phyloP scores from a whole-genome alignment of 768 basidiomycete genomes.

The Hericium erinaceus region DNA sequence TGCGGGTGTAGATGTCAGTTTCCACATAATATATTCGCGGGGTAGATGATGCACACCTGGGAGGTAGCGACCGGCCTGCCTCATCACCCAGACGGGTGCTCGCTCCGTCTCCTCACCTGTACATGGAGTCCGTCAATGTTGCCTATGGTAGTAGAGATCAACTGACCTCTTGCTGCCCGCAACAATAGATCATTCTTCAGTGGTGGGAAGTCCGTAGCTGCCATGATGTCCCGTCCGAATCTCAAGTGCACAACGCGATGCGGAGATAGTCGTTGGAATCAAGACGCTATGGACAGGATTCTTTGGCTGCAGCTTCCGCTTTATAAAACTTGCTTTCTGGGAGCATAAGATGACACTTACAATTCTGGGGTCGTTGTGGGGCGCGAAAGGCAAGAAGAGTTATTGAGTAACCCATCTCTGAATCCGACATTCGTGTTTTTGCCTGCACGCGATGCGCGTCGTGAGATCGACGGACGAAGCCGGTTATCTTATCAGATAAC shows the following conservation, averaged over 20 bases:
- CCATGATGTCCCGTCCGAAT: neutral
- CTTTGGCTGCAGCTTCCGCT: neutral
- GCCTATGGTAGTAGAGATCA: neutral
- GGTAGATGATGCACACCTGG: conserved; percentile 49
- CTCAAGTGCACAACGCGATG: neutral
- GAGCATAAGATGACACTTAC: neutral
- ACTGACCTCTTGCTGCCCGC: conserved; percentile 73
- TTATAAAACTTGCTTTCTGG: neutral
- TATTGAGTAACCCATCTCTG: neutral
- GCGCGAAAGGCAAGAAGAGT: neutral
- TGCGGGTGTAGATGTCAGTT: neutral
- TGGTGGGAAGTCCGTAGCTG: conserved; percentile 40
- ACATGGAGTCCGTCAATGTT: neutral
- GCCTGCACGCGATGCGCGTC: neutral
- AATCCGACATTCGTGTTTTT: neutral
- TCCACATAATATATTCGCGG: conserved; percentile 1
- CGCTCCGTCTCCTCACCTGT: conserved; percentile 78
- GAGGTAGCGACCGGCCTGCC: conserved; percentile 91
- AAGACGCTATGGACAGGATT: neutral
- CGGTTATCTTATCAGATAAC: neutral
- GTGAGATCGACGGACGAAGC: neutral
- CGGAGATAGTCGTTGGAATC: neutral
- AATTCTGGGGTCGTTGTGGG: neutral
- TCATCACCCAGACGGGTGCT: conserved; percentile 98
- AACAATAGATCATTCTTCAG: conserved; percentile 83